Evolutionary conservation across 1,139 yeast genomes (phyloP).

Genomic region (Kodamaea fungicola): DNA sequence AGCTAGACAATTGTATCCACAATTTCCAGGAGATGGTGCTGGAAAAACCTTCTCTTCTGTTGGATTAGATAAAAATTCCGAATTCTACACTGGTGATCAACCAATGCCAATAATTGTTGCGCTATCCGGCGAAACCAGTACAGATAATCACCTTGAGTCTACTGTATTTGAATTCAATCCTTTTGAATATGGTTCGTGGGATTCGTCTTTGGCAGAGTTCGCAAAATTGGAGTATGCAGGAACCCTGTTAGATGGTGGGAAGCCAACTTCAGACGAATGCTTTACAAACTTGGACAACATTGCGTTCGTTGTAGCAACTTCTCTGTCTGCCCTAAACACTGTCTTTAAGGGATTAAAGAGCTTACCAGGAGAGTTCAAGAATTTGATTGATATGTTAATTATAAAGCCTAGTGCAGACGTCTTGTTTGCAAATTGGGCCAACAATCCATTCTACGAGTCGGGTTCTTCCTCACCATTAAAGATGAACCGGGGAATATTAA

Average conservation of each 20-base stretch:
- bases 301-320: conserved; percentile 18
- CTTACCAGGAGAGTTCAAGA: conserved; percentile 16
- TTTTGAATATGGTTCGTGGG: conserved; percentile 22
- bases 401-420: conserved; percentile 5
- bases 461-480: conserved; percentile 1
- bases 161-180: conserved; percentile 20
- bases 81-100: conserved; percentile 9
- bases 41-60: conserved; percentile 28
- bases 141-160: conserved; percentile 12
- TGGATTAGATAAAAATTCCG: conserved; percentile 11
- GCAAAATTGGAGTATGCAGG: conserved; percentile 33
- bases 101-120: conserved; percentile 20
- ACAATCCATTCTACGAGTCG: conserved; percentile 21
- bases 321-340: conserved; percentile 18
- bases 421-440: conserved; percentile 13
- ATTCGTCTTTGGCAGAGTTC: conserved; percentile 15
- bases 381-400: conserved; percentile 38
- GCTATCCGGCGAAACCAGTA: conserved; percentile 14
- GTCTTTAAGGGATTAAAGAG: conserved; percentile 53
- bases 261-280: conserved; percentile 14
- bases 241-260: conserved; percentile 24
- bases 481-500: conserved; percentile 7
- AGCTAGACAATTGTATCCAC: conserved; percentile 10
- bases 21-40: conserved; percentile 13
- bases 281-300: conserved; percentile 19